Percentiles rank a stretch among this genome's conserved stretches.
Conservation (phyloP, 768 basidiomycete genomes). For the Steccherinum ochraceum region DNA sequence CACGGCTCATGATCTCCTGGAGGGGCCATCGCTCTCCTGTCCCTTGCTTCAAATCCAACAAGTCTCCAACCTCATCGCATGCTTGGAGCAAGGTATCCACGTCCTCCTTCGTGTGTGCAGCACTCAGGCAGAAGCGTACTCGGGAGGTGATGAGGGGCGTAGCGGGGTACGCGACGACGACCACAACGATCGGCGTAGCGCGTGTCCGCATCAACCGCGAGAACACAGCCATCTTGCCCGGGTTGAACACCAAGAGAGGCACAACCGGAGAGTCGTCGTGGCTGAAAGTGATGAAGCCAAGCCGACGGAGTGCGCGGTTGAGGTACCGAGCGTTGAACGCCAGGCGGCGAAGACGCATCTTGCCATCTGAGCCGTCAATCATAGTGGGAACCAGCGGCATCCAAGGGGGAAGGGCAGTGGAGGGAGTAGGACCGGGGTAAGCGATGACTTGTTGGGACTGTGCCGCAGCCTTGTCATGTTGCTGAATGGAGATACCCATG, state of each 20-base stretch:
- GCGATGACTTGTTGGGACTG: conserved; percentile 16
- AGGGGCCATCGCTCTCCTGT: conserved; percentile 66
- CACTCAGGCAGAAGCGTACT: conserved; percentile 90
- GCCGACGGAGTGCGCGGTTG: conserved; percentile 73
- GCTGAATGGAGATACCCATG: conserved; percentile 67
- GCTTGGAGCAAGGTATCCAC: conserved; percentile 81
- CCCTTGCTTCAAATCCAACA: conserved; percentile 87
- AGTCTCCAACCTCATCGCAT: conserved; percentile 87
- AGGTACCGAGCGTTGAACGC: conserved; percentile 97
- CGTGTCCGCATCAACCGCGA: conserved; percentile 79
- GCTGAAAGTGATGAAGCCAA: conserved; percentile 97
- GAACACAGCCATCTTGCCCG: conserved; percentile 91
- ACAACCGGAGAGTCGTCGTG: conserved; percentile 89
- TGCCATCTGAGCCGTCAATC: conserved; percentile 80
- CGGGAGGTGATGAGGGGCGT: conserved; percentile 85
- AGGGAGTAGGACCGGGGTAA: conserved; percentile 68
- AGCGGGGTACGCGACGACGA: conserved; percentile 88
- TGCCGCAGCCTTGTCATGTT: conserved; percentile 20
- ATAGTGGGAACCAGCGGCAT: conserved; percentile 65
- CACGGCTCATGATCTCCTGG: conserved; percentile 63
- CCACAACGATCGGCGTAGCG: conserved; percentile 76
- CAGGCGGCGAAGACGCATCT: conserved; percentile 73
- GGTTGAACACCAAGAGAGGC: conserved; percentile 86
- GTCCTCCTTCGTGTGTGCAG: conserved; percentile 96
- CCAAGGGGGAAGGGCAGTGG: conserved; percentile 68